Evolutionary conservation across 768 basidiomycete species (phyloP), one percentile per base, ranked within the genome.

Genomic region (Lyophyllum decastes): DNA sequence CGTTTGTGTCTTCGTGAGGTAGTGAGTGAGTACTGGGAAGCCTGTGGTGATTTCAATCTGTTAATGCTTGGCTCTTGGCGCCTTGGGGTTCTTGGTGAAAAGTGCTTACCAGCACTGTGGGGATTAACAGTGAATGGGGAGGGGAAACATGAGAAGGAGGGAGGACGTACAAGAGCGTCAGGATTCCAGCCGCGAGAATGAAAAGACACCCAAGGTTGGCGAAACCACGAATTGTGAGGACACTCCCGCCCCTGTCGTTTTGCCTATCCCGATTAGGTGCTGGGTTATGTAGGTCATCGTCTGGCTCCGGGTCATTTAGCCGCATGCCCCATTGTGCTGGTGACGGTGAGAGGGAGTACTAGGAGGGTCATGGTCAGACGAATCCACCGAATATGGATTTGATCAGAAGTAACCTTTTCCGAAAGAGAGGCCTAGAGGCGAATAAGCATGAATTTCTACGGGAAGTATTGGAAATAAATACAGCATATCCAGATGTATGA

Each of bases 171-270:
- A 89, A 88, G 40, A 86, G 74, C 60, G 73, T 74, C n/a, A 85
- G 24, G 44, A 76, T 73, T 2, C 75, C 78, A 0, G 71, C 54
- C 4, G 70, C 76, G n/a, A 92, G 78, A 47, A 89, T 55, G 53
- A 82, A 68, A 14, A 92, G 75, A 65, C 87, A 91, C 0, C 89
- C 84, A 2, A 88, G 75, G 64, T 92, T 92, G 2, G 77, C 77
- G 44, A 90, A 61, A 9, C 89, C 90, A 58, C 90, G 76, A 10
- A 67, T 49, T 17, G 88, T 88, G 55, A 83, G 83, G 50, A 91
- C 77, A 48, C 76, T 74, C 1, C 87, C 87, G 9, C 83, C 81
- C 38, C 52, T 69, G 66, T 88, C 84, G n/a, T 76, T 78, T 63
- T 77, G 78, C 45, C 76, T 66, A 60, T 87, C 83, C 19, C 82